Evolutionary conservation across 1,139 yeast genomes (phyloP), one percentile per base, ranked within the genome.

Genomic region (Candida buenavistaensis): DNA sequence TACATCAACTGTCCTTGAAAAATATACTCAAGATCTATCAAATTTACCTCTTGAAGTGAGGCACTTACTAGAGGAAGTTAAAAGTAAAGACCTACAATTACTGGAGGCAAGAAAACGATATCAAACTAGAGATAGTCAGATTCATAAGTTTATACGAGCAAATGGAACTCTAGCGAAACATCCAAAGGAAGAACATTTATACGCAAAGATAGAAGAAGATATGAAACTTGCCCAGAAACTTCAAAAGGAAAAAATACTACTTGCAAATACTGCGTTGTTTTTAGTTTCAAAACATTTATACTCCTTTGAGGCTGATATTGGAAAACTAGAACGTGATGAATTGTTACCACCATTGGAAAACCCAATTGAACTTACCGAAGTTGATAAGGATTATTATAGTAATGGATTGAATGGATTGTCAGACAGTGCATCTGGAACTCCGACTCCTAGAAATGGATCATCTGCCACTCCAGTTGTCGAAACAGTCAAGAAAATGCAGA

Each of bases 31-130:
- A 51, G 75, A 69, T 46, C 55, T 92, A 36, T 79, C 92, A 17
- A 92, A 90, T 52, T 70, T 92, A 27, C 97, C 97, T n/a, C 79
- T 88, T 8, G 98, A 92, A 58, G 75, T 92, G 32, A 82, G 82
- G 37, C 88, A 85, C 52, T 64, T 88, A 27, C 64, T 92, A 36
- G 88, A 86, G 36, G 97, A 92, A 57, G 72, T 92, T 33, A 75
- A 82, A 35, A 75, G 71, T 36, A 78, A 82, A 43, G 98, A 92
- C 53, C 50, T 67, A 26, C 80, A 77, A 49, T 66, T 82, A 21
- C 75, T 75, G 51, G 95, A 87, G 37, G 70, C 76, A 5, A 71
- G 87, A 42, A 78, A 77, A 55, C 76, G 84, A 48, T 77, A 81
- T 45, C 81, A 77, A 50, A 79, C 79, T 38, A 75, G 85, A 43